Conservation (phyloP, 2,329 filamentous ascomycete species). For the Talaromyces piceae region DNA sequence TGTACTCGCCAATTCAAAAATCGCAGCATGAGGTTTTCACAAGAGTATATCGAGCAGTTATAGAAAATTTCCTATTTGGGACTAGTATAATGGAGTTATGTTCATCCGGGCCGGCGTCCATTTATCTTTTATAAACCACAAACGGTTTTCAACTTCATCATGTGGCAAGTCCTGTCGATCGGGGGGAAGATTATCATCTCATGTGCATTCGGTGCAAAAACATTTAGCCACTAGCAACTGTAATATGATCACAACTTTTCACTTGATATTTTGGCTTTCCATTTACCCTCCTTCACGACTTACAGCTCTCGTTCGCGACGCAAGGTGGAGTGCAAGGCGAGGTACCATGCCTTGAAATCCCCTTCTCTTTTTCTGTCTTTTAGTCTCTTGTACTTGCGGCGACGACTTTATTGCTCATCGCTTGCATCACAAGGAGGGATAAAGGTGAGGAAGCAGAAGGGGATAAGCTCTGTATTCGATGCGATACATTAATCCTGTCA, state of each 20-base stretch:
- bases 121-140: no score
- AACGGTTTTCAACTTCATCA: no score
- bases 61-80: no score
- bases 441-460: constrained; percentile 2
- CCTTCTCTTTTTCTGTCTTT: constrained; percentile 15
- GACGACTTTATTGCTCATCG: neutral
- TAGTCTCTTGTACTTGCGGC: neutral
- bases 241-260: neutral
- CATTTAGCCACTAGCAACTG: neutral
- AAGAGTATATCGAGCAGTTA: no score
- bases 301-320: constrained; percentile 35
- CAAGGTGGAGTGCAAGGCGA: constrained; percentile 49
- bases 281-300: neutral
- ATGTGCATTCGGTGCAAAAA: no score
- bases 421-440: neutral
- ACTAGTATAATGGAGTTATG: no score
- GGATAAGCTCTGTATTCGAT: constrained; percentile 47
- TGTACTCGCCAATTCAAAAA: no score
- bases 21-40: no score
- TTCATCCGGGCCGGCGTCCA: no score
- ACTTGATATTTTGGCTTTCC: neutral
- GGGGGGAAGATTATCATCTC: no score
- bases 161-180: no score
- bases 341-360: constrained; percentile 43
- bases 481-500: constrained; percentile 35